Conservation (phyloP, 2,329 filamentous ascomycete species). For the Ascosphaera pollenicola region DNA sequence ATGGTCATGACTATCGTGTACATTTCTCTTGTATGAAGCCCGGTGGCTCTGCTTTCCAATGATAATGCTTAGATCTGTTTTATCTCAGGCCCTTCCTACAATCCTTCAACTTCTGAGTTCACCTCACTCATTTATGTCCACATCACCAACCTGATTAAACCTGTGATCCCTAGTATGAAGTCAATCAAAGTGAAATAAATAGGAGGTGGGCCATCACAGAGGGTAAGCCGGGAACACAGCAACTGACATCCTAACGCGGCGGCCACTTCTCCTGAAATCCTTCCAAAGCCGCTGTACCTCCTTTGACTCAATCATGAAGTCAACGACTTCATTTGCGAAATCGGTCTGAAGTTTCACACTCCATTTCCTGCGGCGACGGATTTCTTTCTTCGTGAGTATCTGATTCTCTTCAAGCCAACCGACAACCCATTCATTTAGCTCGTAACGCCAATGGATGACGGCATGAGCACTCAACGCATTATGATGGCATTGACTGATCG, state of each 20-base stretch:
- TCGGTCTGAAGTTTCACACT: slow-evolving; percentile 35
- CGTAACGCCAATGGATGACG: slow-evolving; percentile 53
- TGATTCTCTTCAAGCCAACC: slow-evolving; percentile 36
- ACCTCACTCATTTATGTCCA: too few species aligned
- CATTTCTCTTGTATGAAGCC: too few species aligned
- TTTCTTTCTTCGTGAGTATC: slow-evolving; percentile 32
- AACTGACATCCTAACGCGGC: slow-evolving; percentile 28
- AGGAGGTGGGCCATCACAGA: too few species aligned
- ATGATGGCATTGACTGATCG: slow-evolving; percentile 29
- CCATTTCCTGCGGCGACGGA: slow-evolving; percentile 39
- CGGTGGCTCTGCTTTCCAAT: too few species aligned
- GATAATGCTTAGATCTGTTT: too few species aligned
- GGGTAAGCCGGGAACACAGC: not conserved
- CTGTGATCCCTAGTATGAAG: too few species aligned
- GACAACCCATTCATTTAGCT: slow-evolving; percentile 51
- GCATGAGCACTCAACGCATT: slow-evolving; percentile 50
- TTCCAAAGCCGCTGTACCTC: slow-evolving; percentile 40
- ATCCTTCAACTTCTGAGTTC: too few species aligned
- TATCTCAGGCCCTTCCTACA: too few species aligned
- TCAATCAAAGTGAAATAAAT: too few species aligned
- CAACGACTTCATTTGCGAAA: slow-evolving; percentile 40
- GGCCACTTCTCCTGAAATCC: slow-evolving; percentile 42
- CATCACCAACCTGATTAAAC: too few species aligned
- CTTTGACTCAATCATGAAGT: slow-evolving; percentile 36
- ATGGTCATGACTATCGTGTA: too few species aligned